Conservation (phyloP, 2,329 filamentous ascomycete species). For the Periconia sp. region DNA sequence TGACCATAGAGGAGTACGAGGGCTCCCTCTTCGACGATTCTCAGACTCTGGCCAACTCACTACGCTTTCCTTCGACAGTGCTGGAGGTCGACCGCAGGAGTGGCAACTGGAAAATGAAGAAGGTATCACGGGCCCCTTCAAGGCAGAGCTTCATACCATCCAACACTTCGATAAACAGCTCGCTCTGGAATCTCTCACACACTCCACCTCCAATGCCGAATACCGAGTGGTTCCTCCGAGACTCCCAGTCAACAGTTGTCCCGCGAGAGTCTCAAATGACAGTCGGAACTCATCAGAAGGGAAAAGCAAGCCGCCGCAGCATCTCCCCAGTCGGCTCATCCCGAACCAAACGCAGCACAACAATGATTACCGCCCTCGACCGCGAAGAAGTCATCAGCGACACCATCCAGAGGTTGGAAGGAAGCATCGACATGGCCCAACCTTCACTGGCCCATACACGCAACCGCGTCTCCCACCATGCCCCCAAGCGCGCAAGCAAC, state of each 20-base stretch:
- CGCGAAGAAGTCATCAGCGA: not conserved
- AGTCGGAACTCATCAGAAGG: slow-evolving; percentile 3
- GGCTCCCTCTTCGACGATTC: slow-evolving; percentile 35
- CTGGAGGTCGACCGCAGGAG: slow-evolving; percentile 34
- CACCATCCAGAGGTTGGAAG: not conserved
- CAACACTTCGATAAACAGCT: slow-evolving; percentile 11
- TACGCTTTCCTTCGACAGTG: slow-evolving; percentile 33
- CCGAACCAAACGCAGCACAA: not conserved
- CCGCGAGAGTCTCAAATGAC: slow-evolving; percentile 1
- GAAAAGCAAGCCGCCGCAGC: slow-evolving; percentile 2
- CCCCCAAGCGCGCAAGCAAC: no score
- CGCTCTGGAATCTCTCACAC: slow-evolving; percentile 20
- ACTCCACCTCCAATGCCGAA: slow-evolving; percentile 27
- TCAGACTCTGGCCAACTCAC: slow-evolving; percentile 35
- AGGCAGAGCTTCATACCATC: slow-evolving; percentile 12
- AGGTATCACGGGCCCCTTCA: slow-evolving; percentile 19
- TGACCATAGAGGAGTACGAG: slow-evolving; percentile 32
- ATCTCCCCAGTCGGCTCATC: not conserved
- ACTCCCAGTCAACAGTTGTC: slow-evolving; percentile 15
- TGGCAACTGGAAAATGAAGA: slow-evolving; percentile 36
- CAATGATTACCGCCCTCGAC: not conserved
- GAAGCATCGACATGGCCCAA: not conserved
- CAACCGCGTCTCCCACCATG: no score
- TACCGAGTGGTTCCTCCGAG: slow-evolving; percentile 32
- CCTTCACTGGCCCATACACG: not conserved